A percentile compares a stretch with the other conserved stretches of the same genome.
These are phyloP conservation scores for Aspergillus ochraceoroseus DNA, from an alignment of 2,329 filamentous ascomycete species.

Conservation along the genomic window DNA sequence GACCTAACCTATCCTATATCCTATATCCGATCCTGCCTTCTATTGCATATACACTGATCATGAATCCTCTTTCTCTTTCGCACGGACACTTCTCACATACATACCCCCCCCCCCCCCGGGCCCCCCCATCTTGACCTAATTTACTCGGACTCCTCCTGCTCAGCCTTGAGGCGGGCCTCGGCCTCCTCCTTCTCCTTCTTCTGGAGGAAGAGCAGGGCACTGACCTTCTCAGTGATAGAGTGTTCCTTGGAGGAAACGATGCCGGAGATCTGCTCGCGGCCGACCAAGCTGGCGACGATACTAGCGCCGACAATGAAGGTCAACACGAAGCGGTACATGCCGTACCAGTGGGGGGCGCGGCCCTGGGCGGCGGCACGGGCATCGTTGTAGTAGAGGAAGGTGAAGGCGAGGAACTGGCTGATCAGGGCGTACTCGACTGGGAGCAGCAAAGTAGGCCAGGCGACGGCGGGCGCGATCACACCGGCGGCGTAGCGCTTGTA, in stretches of 20 bases:
- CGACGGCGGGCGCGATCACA: slow-evolving; percentile 69
- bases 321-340: slow-evolving; percentile 82
- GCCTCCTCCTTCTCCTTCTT: slow-evolving; percentile 45
- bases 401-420: slow-evolving; percentile 78
- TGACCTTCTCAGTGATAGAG: slow-evolving; percentile 48
- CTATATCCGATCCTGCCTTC: too few relatives aligned
- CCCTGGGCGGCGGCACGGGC: slow-evolving; percentile 65
- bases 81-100: not conserved
- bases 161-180: slow-evolving; percentile 35
- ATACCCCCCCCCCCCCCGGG: not conserved
- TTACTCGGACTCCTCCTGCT: slow-evolving; percentile 35
- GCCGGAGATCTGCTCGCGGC: slow-evolving; percentile 67
- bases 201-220: slow-evolving; percentile 48
- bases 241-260: slow-evolving; percentile 31
- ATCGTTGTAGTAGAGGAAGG: slow-evolving; percentile 79
- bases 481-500: slow-evolving; percentile 80
- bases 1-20: too few relatives aligned
- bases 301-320: slow-evolving; percentile 82
- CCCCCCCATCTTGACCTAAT: too few relatives aligned
- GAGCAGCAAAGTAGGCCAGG: slow-evolving; percentile 85
- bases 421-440: slow-evolving; percentile 81
- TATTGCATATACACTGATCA: too few relatives aligned
- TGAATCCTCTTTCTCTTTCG: too few relatives aligned
- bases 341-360: slow-evolving; percentile 82
- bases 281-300: slow-evolving; percentile 75